phyloP scores from a whole-genome alignment of 106 monocot genomes.

The Hemerocallis citrina region DNA sequence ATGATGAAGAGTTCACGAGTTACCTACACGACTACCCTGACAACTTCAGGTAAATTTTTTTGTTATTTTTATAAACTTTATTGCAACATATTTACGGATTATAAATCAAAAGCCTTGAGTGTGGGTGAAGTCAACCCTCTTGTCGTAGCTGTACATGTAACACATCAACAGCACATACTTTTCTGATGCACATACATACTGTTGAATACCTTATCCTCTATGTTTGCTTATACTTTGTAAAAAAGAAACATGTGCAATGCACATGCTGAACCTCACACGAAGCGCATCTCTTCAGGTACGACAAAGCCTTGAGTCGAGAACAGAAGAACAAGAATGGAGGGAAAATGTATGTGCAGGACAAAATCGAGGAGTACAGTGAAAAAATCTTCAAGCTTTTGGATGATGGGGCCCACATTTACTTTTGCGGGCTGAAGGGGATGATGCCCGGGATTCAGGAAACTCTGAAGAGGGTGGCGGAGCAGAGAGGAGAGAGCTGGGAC shows the following conservation, averaged over 20 bases:
- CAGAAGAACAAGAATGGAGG: conserved; percentile 84
- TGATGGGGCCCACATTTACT: conserved; percentile 92
- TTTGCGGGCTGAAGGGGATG: conserved; percentile 97
- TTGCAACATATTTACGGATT: background rate
- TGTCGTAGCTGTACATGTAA: too few species aligned
- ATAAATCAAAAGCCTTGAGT: too few species aligned
- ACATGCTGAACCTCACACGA: background rate
- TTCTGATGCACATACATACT: too few species aligned
- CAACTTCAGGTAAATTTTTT: conserved; percentile 59
- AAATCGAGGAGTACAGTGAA: conserved; percentile 95
- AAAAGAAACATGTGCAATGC: background rate
- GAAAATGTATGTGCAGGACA: conserved; percentile 98
- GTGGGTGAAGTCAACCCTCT: too few species aligned
- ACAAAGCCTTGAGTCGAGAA: conserved; percentile 78
- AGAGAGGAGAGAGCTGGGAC: conserved; percentile 89
- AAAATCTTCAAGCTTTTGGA: conserved; percentile 90
- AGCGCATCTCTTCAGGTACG: conserved; percentile 40
- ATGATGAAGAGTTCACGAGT: conserved; percentile 77
- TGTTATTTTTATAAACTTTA: background rate
- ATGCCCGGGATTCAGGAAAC: conserved; percentile 99
- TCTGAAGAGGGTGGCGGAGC: conserved; percentile 80
- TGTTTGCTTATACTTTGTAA: too few species aligned
- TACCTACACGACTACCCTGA: conserved; percentile 64
- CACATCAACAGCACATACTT: too few species aligned
- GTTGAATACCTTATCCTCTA: too few species aligned